Conservation (phyloP, 2,329 filamentous ascomycete genomes). For the Fusarium citri region DNA sequence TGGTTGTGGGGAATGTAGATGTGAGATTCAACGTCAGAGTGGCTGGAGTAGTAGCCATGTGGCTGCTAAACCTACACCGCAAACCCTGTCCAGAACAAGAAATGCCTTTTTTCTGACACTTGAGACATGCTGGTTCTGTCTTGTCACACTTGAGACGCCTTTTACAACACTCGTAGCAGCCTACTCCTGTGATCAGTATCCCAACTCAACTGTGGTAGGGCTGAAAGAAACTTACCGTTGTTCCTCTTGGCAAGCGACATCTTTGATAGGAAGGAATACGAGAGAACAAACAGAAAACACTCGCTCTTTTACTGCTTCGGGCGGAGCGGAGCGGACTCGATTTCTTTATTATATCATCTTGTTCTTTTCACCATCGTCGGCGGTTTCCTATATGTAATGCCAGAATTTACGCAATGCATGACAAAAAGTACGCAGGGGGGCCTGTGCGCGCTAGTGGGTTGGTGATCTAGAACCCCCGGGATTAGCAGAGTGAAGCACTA, state of each 20-base stretch:
- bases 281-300: neutral
- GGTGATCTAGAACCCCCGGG: neutral
- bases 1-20: neutral
- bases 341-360: slow-evolving; percentile 1
- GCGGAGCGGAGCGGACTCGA: neutral
- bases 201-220: too few species aligned
- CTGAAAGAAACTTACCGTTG: slow-evolving; percentile 33
- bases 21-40: slow-evolving; percentile 1
- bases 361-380: neutral
- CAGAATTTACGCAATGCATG: too few species aligned
- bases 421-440: neutral
- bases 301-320: slow-evolving; percentile 2
- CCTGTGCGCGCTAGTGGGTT: neutral
- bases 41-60: slow-evolving; percentile 36
- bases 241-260: slow-evolving; percentile 48
- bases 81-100: slow-evolving; percentile 54
- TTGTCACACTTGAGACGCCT: slow-evolving; percentile 56
- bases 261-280: neutral
- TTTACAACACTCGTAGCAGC: slow-evolving; percentile 55
- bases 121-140: slow-evolving; percentile 53
- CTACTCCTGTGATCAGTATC: slow-evolving; percentile 21
- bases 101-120: slow-evolving; percentile 55
- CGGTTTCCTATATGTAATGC: neutral
- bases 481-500: neutral
- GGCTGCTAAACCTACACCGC: slow-evolving; percentile 52